Evolutionary conservation across 2,329 filamentous ascomycete genomes (phyloP).

Genomic region (Orbilia javanica): DNA sequence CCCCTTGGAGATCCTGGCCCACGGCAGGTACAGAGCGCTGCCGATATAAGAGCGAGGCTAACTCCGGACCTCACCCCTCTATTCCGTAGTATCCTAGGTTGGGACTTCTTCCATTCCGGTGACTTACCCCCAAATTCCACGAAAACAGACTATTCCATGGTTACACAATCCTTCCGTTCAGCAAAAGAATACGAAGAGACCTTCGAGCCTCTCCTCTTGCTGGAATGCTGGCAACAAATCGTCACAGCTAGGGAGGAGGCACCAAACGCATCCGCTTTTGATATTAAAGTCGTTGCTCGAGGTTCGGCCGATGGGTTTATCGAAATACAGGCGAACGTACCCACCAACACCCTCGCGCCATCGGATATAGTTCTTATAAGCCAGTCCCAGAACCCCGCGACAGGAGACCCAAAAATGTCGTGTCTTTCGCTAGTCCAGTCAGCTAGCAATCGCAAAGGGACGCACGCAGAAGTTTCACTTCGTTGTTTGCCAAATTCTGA

Average conservation of each 20-base stretch:
- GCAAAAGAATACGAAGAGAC: constrained; percentile 85
- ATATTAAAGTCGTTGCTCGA: constrained; percentile 87
- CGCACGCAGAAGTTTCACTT: constrained; percentile 84
- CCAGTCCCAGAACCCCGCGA: constrained; percentile 77
- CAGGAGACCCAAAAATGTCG: constrained; percentile 75
- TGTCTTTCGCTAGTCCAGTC: constrained; percentile 88
- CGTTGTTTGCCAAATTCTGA: constrained; percentile 75
- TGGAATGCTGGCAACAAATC: constrained; percentile 96
- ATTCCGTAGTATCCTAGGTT: constrained; percentile 87
- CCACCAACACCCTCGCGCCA: constrained; percentile 78
- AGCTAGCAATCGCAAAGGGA: constrained; percentile 80
- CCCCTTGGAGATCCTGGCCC: constrained; percentile 61
- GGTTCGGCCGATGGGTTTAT: constrained; percentile 92
- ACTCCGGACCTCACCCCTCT: constrained; percentile 87
- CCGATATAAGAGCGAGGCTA: constrained; percentile 93
- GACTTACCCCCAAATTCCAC: constrained; percentile 83
- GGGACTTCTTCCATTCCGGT: constrained; percentile 93
- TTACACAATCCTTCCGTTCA: constrained; percentile 81
- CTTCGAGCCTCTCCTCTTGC: constrained; percentile 88
- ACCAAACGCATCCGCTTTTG: constrained; percentile 81
- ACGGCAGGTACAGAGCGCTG: constrained; percentile 65
- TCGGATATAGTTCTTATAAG: constrained; percentile 89
- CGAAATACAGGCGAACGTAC: constrained; percentile 87
- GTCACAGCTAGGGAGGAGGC: constrained; percentile 86
- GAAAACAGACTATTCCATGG: constrained; percentile 78